Conservation (phyloP, 768 basidiomycete genomes). For the Rhodotorula diobovata region DNA sequence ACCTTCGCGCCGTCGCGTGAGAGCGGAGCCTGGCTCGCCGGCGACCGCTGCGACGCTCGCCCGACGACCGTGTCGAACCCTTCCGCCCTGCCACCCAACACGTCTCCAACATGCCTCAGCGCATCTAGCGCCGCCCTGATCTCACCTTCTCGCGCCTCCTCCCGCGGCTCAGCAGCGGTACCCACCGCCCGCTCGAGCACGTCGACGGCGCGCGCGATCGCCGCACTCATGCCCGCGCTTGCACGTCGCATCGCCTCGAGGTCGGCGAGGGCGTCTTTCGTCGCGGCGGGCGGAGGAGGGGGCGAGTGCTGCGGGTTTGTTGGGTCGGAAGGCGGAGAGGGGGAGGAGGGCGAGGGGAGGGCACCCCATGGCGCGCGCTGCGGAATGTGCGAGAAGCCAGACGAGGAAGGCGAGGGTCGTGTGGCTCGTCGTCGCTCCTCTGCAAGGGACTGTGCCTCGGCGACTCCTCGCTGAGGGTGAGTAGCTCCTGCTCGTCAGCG, state of each 20-base stretch:
- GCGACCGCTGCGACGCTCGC: background rate
- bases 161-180: too few relatives aligned
- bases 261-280: constrained; percentile 22
- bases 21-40: background rate
- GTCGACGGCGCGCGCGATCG: background rate
- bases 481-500: too few relatives aligned
- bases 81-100: constrained; percentile 17
- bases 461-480: constrained; percentile 9
- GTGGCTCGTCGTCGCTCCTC: constrained; percentile 22
- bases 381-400: constrained; percentile 34
- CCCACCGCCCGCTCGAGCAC: background rate
- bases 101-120: constrained; percentile 34
- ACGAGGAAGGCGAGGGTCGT: background rate
- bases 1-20: too few relatives aligned
- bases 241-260: constrained; percentile 18
- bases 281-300: background rate
- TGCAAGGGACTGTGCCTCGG: constrained; percentile 24
- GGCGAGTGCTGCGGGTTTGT: constrained; percentile 4
- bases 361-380: constrained; percentile 26
- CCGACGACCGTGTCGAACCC: constrained; percentile 2
- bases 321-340: background rate
- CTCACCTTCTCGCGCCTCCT: background rate
- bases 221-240: too few relatives aligned
- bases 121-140: constrained; percentile 30
- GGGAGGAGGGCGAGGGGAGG: background rate